Base-by-base conservation (phyloP, 345 rosid species). In the Excoecaria agallocha region DNA sequence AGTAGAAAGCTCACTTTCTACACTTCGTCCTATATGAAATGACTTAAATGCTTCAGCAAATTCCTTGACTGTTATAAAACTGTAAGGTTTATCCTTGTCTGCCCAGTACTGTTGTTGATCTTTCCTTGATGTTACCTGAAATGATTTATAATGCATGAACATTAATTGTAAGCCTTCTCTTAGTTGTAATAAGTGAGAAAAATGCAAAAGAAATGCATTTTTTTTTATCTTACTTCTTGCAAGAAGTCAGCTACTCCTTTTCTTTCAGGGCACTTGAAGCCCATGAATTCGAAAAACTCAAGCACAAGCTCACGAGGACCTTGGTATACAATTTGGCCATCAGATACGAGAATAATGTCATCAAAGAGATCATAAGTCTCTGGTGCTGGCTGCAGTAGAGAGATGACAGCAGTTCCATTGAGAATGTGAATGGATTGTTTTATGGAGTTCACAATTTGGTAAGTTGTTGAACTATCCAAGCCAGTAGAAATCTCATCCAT, bases 401-500 rank as follows among this genome's bases (percentile, higher is more conserved):
- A 87, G n/a, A 91, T 85, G 41, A 84, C 77, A 82, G 88, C 86
- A 1, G 97, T 91, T 66, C 82, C 85, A 77, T 88, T 85, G 41
- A 86, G 73, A 48, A 88, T 85, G 72, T 88, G 90, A 77, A 86
- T 85, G 75, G 81, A 50, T 41, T 89, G 97, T 81, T 79, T 87
- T 83, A 88, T 76, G 77, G 80, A 87, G 76, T 86, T 91, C 78
- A 90, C 86, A 48, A 91, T 90, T 69, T 84, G 94, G 77, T 77
- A 91, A 39, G 97, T 89, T 3, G 92, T 91, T 4, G 94, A 89
- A 75, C 94, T 89, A 73, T 91, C 97, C 71, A 91, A 81, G 70
- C 97, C 92, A 75, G 91, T 90, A 12, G 92, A 91, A 70, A 91
- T 91, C 77, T 91, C 89, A 56, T 91, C 96, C 93, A 89, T 89